A percentile compares a stretch with the other conserved stretches of the same genome.
phyloP scores from a whole-genome alignment of 23 red algal species.

The Gracilaria gracilis region DNA sequence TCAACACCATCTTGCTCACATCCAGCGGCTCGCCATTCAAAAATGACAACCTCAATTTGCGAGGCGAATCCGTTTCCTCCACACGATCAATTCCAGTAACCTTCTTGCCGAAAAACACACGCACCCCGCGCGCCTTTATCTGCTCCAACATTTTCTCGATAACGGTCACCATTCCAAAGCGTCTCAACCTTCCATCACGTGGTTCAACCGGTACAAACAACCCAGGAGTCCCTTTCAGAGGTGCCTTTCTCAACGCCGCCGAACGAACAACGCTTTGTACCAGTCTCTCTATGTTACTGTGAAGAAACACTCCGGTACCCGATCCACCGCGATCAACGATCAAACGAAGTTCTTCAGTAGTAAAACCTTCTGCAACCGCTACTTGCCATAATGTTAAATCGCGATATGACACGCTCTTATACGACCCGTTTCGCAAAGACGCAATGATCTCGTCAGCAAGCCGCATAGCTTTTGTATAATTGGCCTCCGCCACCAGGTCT shows the following conservation, averaged over 20 bases:
- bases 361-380: conserved; percentile 56
- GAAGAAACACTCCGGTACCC: not conserved
- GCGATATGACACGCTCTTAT: conserved; percentile 34
- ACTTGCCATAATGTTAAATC: conserved; percentile 49
- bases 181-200: conserved; percentile 7
- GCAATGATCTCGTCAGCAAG: conserved; percentile 58
- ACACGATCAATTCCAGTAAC: conserved; percentile 41
- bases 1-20: conserved; percentile 21
- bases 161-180: conserved; percentile 56
- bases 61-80: not conserved
- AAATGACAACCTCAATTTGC: not conserved
- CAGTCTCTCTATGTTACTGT: not conserved
- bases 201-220: conserved; percentile 37
- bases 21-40: not conserved
- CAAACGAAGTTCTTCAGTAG: conserved; percentile 53
- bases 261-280: not conserved
- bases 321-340: not conserved
- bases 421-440: conserved; percentile 12
- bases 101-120: conserved; percentile 12
- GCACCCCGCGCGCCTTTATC: conserved; percentile 12
- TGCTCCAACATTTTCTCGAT: conserved; percentile 32
- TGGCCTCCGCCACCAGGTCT: not conserved
- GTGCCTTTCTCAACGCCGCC: not conserved
- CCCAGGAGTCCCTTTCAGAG: not conserved
- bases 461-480: conserved; percentile 50